Evolutionary conservation across 345 rosid species (phyloP), one percentile per base, ranked within the genome.

Genomic region (Aquilaria sinensis): DNA sequence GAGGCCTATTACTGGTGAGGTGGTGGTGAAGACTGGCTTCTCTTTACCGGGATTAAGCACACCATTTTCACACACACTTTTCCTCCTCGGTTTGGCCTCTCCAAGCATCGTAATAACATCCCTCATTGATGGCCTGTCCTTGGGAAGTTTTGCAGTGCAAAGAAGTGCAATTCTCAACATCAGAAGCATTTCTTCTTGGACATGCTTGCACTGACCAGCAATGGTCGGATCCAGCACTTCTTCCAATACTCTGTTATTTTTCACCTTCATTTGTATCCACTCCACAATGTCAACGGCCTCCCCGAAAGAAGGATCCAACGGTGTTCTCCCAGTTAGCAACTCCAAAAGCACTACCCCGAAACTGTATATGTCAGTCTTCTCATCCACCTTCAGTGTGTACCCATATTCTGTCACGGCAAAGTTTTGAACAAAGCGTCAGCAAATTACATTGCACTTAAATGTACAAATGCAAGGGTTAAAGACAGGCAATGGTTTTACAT

Each of bases 301-400:
- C 34, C 92, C 92, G 14, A 89, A 90, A 47, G 80, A 76, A 16
- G 94, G 86, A 54, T 89, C 97, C 30, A 87, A 66, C 45, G 98
- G 97, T 81, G 70, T 84, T 66, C 78, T 89, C 67, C 93, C 97
- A 0, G 98, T 84, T 57, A 92, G 65, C 64, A 88, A 77, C 81
- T 93, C 97, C 43, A 90, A 56, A 62, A 93, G 86, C 54, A 90
- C 92, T 0, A 93, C 90, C 0, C 97, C 94, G 2, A 79, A 72
- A 58, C 97, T 90, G 65, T 93, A 93, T 29, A 88, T 76, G 67
- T 93, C 96, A n/a, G 88, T 93, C 86, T 84, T 89, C 77, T 85
- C 97, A 51, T 86, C 90, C 1, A 93, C 85, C 81, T 86, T 93
- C 56, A 88, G 62, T 12, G 94, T 80, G 70, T 90, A 93, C 53